These are phyloP conservation scores for Fusarium guadeloupense DNA, from an alignment of 2,329 filamentous ascomycete genomes.

Conservation along the genomic window DNA sequence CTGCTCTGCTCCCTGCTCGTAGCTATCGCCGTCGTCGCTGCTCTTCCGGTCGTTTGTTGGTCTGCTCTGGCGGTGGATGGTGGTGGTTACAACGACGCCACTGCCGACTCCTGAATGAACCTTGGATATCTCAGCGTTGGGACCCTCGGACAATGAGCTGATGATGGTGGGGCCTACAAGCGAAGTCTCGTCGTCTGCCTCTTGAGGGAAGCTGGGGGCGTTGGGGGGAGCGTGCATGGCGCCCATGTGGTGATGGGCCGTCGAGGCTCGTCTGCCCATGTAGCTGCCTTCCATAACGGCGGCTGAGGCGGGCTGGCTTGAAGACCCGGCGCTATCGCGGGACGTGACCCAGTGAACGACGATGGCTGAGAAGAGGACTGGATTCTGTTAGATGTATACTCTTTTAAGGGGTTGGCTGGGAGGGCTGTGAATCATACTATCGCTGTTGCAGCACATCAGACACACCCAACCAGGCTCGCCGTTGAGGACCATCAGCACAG, in stretches of 20 bases:
- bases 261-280: constrained; percentile 12
- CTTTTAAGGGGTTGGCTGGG: not conserved
- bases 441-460: constrained; percentile 71
- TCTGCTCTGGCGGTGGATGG: constrained; percentile 49
- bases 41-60: constrained; percentile 24
- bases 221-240: constrained; percentile 13
- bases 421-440: constrained; percentile 55
- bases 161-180: constrained; percentile 35
- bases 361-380: constrained; percentile 68
- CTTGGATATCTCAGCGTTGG: constrained; percentile 33
- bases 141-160: constrained; percentile 32
- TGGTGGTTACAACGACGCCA: constrained; percentile 51
- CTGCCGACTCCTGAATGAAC: constrained; percentile 26
- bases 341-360: constrained; percentile 71
- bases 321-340: constrained; percentile 53
- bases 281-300: constrained; percentile 20
- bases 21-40: constrained; percentile 16
- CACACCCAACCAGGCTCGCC: constrained; percentile 73
- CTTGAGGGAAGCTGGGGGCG: constrained; percentile 23
- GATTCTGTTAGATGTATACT: not conserved
- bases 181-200: constrained; percentile 42
- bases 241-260: constrained; percentile 5
- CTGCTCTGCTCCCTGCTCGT: constrained; percentile 10
- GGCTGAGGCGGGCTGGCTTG: constrained; percentile 32
- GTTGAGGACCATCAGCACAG: constrained; percentile 65